phyloP scores from a whole-genome alignment of 371 early-diverging fungal genomes.

The Mortierella sp. region DNA sequence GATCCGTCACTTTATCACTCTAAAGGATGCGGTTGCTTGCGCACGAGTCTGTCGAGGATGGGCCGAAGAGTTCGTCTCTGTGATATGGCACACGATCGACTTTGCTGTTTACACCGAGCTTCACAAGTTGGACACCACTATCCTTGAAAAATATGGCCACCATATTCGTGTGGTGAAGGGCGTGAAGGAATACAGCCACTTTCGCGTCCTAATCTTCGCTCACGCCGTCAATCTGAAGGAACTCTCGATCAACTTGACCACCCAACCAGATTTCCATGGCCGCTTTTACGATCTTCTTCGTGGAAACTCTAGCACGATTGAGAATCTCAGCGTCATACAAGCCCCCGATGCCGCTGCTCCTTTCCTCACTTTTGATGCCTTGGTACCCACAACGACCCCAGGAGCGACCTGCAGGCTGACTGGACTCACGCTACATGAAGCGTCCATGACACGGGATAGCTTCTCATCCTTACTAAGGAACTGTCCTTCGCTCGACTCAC shows the following conservation, averaged over 20 bases:
- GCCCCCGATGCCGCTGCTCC: no score
- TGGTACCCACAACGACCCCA: no score
- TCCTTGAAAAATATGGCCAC: neutral
- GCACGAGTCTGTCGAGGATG: conserved; percentile 1
- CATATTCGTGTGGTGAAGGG: neutral
- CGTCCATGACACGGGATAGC: no score
- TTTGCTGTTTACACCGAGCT: neutral
- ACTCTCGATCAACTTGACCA: neutral
- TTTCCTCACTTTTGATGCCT: no score
- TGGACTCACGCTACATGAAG: no score
- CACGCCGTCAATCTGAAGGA: neutral
- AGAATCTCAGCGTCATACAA: no score
- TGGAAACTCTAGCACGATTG: no score
- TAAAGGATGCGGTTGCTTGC: conserved; percentile 1
- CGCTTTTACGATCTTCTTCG: no score
- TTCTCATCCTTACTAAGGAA: no score
- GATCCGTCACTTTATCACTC: neutral
- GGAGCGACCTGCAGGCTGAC: no score
- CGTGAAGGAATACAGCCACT: neutral
- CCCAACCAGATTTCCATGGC: no score
- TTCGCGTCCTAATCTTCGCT: neutral
- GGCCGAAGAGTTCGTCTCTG: neutral
- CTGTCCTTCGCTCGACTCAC: no score
- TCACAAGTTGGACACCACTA: neutral
- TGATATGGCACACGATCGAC: conserved; percentile 5